Percentiles rank a stretch among this genome's conserved stretches.
phyloP scores from a whole-genome alignment of 306 rosid species.

The Rosa multiflora region DNA sequence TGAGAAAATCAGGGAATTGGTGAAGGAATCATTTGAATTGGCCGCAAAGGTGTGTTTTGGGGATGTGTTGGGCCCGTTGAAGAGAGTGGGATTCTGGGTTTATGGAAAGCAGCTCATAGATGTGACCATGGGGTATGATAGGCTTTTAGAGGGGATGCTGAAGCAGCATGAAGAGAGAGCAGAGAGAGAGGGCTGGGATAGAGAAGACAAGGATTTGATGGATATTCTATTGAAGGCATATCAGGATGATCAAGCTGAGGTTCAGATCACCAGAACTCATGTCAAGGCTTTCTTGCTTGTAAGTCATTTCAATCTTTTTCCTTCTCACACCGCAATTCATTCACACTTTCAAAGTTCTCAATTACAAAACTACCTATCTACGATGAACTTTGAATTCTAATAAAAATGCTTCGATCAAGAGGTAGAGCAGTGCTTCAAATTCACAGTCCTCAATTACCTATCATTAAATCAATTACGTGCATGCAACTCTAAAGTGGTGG shows the following conservation, averaged over 20 bases:
- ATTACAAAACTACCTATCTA: background rate
- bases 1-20: constrained; percentile 36
- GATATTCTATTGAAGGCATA: constrained; percentile 44
- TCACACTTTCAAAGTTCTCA: background rate
- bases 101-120: constrained; percentile 46
- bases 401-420: background rate
- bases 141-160: constrained; percentile 45
- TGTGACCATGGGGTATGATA: constrained; percentile 46
- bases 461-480: background rate
- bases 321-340: background rate
- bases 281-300: constrained; percentile 51
- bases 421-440: background rate
- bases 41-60: constrained; percentile 50
- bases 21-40: constrained; percentile 38
- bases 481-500: background rate
- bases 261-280: constrained; percentile 48
- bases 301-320: constrained; percentile 5
- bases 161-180: constrained; percentile 29
- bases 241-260: constrained; percentile 47
- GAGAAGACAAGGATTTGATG: constrained; percentile 24
- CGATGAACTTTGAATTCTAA: background rate
- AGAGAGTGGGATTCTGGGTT: constrained; percentile 42
- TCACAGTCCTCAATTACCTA: background rate
- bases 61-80: constrained; percentile 52
- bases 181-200: constrained; percentile 14